These are phyloP conservation scores for Neurospora sp. DNA, from an alignment of 495 filamentous ascomycete species.

Conservation along the genomic window DNA sequence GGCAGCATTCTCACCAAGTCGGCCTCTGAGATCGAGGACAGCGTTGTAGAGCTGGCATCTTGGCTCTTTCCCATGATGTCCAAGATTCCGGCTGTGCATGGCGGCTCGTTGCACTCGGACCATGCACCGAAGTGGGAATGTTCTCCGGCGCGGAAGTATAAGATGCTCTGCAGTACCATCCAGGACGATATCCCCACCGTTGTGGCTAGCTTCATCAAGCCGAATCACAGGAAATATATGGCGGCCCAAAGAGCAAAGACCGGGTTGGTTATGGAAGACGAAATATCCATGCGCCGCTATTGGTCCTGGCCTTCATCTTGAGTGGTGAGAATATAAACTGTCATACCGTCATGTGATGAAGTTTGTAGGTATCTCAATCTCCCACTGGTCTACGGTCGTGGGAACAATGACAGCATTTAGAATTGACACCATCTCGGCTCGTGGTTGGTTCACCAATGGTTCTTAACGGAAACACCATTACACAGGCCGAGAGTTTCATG, in stretches of 20 bases:
- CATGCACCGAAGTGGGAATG: background rate
- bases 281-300: background rate
- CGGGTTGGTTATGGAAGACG: background rate
- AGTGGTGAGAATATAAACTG: no score
- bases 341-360: no score
- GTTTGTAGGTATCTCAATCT: no score
- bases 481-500: background rate
- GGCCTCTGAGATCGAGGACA: background rate
- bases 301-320: background rate
- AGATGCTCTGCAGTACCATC: background rate
- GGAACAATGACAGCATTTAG: background rate
- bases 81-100: background rate
- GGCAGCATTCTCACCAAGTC: background rate
- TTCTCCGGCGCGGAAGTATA: background rate
- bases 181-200: background rate
- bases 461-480: background rate
- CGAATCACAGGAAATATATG: background rate
- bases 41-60: background rate
- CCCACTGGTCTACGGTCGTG: no score
- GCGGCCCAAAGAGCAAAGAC: background rate
- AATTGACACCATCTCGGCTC: background rate
- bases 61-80: background rate
- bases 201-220: background rate
- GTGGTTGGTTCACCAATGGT: background rate
- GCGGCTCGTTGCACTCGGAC: no score